phyloP scores from a whole-genome alignment of 2,329 filamentous ascomycete species.

The Botryotinia globosa region DNA sequence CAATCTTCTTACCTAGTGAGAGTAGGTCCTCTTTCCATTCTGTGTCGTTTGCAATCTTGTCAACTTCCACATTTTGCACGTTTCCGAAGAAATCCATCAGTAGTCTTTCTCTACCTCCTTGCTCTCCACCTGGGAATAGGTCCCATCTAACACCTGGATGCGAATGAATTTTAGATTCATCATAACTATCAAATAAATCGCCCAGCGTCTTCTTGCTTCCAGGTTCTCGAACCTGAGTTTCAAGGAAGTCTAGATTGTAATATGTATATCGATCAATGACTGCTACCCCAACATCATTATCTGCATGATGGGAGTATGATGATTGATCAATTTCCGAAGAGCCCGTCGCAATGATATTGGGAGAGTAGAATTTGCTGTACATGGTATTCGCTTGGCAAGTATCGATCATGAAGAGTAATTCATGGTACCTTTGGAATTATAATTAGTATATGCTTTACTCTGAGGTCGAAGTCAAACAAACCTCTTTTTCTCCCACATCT shows the following conservation, averaged over 20 bases:
- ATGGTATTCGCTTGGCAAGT: slow-evolving; percentile 99
- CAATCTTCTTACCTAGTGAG: slow-evolving; percentile 68
- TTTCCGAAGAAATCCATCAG: slow-evolving; percentile 99
- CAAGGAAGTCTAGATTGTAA: slow-evolving; percentile 95
- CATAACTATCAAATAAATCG: slow-evolving; percentile 94
- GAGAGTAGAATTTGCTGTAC: slow-evolving; percentile 97
- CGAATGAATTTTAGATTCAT: slow-evolving; percentile 90
- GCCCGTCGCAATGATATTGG: slow-evolving; percentile 97
- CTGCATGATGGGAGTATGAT: slow-evolving; percentile 95
- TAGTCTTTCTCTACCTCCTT: slow-evolving; percentile 71
- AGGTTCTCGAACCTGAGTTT: slow-evolving; percentile 82
- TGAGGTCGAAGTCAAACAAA: slow-evolving; percentile 36
- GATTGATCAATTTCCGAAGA: slow-evolving; percentile 94
- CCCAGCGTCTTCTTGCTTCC: slow-evolving; percentile 86
- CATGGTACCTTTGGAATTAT: slow-evolving; percentile 67
- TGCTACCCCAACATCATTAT: slow-evolving; percentile 95
- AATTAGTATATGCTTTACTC: background rate
- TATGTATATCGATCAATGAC: slow-evolving; percentile 99
- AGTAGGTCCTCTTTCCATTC: slow-evolving; percentile 71
- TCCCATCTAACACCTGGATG: slow-evolving; percentile 92
- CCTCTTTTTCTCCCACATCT: slow-evolving; percentile 99
- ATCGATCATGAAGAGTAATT: slow-evolving; percentile 99
- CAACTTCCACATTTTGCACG: slow-evolving; percentile 93
- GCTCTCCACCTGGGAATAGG: slow-evolving; percentile 82
- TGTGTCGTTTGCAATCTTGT: slow-evolving; percentile 48